These are phyloP conservation scores for Monosporozyma solicola DNA, from an alignment of 805 yeast species.

Conservation along the genomic window DNA sequence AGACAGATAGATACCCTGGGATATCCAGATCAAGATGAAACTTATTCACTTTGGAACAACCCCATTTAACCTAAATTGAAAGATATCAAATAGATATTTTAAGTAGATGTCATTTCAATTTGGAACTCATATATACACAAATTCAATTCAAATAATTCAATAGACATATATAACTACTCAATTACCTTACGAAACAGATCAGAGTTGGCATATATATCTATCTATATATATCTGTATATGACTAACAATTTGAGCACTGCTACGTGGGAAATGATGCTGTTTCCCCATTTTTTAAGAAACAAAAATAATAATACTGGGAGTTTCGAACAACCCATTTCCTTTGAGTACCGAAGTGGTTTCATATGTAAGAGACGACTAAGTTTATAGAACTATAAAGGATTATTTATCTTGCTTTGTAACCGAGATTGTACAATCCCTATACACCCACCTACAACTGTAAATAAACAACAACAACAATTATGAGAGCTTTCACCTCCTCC, in stretches of 20 bases:
- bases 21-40: not conserved
- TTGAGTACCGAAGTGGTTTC: too few relatives aligned
- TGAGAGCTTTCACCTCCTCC: slow-evolving; percentile 5
- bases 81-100: not conserved
- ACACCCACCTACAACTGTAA: not conserved
- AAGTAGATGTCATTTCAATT: not conserved
- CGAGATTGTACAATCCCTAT: not conserved
- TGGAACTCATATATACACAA: not conserved
- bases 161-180: not conserved
- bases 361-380: too few relatives aligned
- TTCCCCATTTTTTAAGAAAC: not conserved
- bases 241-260: not conserved
- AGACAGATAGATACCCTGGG: not conserved
- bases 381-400: not conserved
- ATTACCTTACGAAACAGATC: not conserved
- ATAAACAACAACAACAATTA: not conserved
- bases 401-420: not conserved
- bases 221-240: not conserved
- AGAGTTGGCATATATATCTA: not conserved
- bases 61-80: not conserved
- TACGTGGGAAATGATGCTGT: not conserved
- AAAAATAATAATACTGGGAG: not conserved
- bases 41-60: not conserved
- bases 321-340: not conserved
- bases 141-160: not conserved